Percentiles rank a stretch among this genome's conserved stretches.
Conservation (phyloP, 345 rosid genomes). For the Syzygium oleosum region DNA sequence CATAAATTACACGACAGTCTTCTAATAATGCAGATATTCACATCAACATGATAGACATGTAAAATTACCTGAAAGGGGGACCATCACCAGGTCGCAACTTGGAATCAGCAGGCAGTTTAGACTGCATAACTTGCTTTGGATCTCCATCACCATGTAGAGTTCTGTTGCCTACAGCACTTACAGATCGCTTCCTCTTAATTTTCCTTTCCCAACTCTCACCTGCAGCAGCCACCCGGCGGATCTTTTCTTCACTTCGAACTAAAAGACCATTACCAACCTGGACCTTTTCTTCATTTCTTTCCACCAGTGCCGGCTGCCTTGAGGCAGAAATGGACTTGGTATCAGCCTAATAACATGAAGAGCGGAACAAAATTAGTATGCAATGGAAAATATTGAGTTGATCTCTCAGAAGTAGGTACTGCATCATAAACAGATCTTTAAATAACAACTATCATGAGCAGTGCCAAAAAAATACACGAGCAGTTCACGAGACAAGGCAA, state of each 20-base stretch:
- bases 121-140: conserved; percentile 44
- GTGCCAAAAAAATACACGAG: neutral
- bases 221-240: conserved; percentile 66
- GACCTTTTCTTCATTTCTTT: conserved; percentile 58
- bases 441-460: neutral
- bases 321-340: conserved; percentile 32
- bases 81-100: conserved; percentile 66
- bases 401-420: neutral
- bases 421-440: neutral
- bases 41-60: neutral
- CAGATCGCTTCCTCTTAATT: conserved; percentile 88
- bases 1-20: neutral
- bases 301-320: conserved; percentile 47
- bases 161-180: conserved; percentile 66
- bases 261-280: conserved; percentile 44
- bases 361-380: neutral
- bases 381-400: neutral
- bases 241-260: conserved; percentile 62
- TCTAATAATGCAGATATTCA: neutral
- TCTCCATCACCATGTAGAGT: conserved; percentile 52
- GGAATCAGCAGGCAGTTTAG: conserved; percentile 50
- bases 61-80: conserved; percentile 58
- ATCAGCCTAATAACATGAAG: conserved; percentile 35
- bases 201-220: conserved; percentile 95
- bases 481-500: neutral